Percentiles rank a stretch among this genome's conserved stretches.
Conservation (phyloP, 1,284 basidiomycete species). For the Apiotrichum mycotoxinovorans region DNA sequence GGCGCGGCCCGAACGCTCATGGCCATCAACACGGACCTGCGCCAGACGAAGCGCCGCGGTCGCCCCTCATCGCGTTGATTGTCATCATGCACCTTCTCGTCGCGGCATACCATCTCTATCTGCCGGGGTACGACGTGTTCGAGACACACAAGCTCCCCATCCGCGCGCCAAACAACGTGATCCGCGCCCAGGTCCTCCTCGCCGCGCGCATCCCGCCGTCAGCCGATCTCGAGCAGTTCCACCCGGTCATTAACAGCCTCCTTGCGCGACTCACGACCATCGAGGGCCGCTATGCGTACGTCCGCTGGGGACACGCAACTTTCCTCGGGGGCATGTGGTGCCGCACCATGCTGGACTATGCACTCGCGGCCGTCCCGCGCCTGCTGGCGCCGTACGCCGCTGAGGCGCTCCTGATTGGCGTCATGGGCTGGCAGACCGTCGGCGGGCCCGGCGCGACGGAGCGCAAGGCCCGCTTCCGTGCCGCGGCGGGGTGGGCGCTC, state of each 20-base stretch:
- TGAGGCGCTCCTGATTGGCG: constrained; percentile 26
- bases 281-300: constrained; percentile 31
- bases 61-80: constrained; percentile 11
- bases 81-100: constrained; percentile 20
- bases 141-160: constrained; percentile 21
- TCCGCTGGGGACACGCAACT: constrained; percentile 34
- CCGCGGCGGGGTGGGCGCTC: constrained; percentile 22
- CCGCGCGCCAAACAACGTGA: constrained; percentile 17
- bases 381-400: constrained; percentile 27
- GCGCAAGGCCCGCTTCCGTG: constrained; percentile 24
- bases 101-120: constrained; percentile 13
- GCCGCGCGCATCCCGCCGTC: not conserved
- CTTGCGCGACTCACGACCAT: constrained; percentile 26
- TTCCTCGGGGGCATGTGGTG: constrained; percentile 39
- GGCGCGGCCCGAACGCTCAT: not conserved
- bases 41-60: not conserved
- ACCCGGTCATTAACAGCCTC: constrained; percentile 24
- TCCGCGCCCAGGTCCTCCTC: constrained; percentile 17
- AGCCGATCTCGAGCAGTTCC: not conserved
- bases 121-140: constrained; percentile 38
- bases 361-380: constrained; percentile 24
- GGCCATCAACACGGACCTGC: not conserved
- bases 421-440: constrained; percentile 20
- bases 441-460: constrained; percentile 13
- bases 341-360: constrained; percentile 22